phyloP scores from a whole-genome alignment of 306 rosid genomes.

The Senna tora region DNA sequence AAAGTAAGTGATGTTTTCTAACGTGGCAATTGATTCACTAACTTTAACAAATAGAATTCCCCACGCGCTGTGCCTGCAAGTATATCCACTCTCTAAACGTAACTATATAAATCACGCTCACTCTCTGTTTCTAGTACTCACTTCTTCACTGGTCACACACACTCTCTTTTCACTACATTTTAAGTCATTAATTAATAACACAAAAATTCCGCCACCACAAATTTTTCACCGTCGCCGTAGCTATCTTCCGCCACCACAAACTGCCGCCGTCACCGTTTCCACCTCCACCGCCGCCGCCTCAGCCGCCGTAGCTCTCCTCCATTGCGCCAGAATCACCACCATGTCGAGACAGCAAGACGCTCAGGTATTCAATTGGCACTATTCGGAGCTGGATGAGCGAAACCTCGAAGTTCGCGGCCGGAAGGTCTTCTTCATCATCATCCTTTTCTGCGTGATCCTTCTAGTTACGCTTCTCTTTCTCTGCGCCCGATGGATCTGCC shows the following conservation, averaged over 20 bases:
- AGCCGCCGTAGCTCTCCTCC: background rate
- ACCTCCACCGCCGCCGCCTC: background rate
- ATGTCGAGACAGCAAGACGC: slow-evolving; percentile 41
- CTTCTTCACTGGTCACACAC: background rate
- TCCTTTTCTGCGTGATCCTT: slow-evolving; percentile 57
- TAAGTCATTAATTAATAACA: too few species aligned
- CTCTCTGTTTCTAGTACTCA: background rate
- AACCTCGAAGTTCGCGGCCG: slow-evolving; percentile 58
- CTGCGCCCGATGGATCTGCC: slow-evolving; percentile 72
- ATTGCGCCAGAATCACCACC: background rate
- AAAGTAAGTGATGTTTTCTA: background rate
- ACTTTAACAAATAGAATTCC: too few species aligned
- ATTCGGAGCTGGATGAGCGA: slow-evolving; percentile 50
- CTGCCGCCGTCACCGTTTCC: slow-evolving; percentile 9
- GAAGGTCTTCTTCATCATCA: slow-evolving; percentile 59
- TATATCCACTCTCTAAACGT: slow-evolving; percentile 27
- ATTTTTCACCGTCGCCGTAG: too few species aligned
- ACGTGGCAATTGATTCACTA: background rate
- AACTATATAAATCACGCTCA: slow-evolving; percentile 30
- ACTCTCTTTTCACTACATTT: too few species aligned
- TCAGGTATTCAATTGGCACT: slow-evolving; percentile 56
- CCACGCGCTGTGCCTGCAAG: slow-evolving; percentile 15
- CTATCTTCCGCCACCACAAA: too few species aligned
- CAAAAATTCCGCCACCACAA: too few species aligned
- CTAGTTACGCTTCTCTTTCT: slow-evolving; percentile 52